Conservation (phyloP, 306 rosid genomes). For the Vigna mungo region DNA sequence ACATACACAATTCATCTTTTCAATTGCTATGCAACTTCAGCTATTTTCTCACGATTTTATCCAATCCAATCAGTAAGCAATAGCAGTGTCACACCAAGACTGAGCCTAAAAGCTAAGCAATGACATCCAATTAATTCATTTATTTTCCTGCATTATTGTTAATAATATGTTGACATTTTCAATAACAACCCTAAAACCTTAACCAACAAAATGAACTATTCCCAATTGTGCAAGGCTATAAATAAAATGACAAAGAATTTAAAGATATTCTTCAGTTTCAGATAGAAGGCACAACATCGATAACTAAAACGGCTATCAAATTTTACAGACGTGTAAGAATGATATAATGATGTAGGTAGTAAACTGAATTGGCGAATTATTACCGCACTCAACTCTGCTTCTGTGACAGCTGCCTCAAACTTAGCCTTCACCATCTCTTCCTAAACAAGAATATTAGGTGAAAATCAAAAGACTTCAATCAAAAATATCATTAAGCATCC, state of each 20-base stretch:
- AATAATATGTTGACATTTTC: not conserved
- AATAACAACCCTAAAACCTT: conserved; percentile 7
- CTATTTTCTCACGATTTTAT: no score
- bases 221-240: conserved; percentile 19
- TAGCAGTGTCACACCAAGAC: no score
- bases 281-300: not conserved
- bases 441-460: conserved; percentile 51
- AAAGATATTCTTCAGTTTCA: not conserved
- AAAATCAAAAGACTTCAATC: conserved; percentile 20
- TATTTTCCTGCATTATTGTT: not conserved
- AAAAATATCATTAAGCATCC: conserved; percentile 48
- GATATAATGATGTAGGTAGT: conserved; percentile 33
- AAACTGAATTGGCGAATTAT: conserved; percentile 22
- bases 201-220: conserved; percentile 34
- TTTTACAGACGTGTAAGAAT: conserved; percentile 8
- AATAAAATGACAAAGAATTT: not conserved
- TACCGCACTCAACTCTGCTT: conserved; percentile 75
- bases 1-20: no score
- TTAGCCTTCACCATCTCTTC: conserved; percentile 92
- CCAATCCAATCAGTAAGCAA: not conserved
- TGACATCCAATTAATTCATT: not conserved
- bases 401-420: conserved; percentile 71
- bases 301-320: conserved; percentile 17
- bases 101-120: no score
- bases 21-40: no score